Evolutionary conservation across 2,329 filamentous ascomycete genomes (phyloP).

Genomic region (Lojkania enalia): DNA sequence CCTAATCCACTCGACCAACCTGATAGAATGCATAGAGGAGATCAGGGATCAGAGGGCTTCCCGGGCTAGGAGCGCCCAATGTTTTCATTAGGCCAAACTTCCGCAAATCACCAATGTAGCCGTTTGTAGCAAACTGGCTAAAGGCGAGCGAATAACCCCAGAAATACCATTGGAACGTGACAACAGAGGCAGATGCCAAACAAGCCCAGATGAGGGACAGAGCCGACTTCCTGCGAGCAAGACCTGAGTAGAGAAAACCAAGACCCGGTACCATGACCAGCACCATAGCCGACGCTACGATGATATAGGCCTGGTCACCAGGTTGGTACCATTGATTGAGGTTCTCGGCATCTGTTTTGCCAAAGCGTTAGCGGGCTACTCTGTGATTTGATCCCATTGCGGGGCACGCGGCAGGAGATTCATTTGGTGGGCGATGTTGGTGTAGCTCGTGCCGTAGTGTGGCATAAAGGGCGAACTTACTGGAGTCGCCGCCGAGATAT

Average conservation of each 20-base stretch:
- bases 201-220: constrained; percentile 96
- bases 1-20: constrained; percentile 51
- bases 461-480: constrained; percentile 57
- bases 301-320: constrained; percentile 92
- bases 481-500: constrained; percentile 73
- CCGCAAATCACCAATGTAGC: constrained; percentile 87
- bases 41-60: constrained; percentile 84
- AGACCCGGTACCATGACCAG: constrained; percentile 96
- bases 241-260: constrained; percentile 94
- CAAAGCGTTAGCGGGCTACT: constrained; percentile 11
- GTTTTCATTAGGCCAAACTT: constrained; percentile 89
- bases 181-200: constrained; percentile 89
- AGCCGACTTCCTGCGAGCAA: constrained; percentile 96
- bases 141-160: constrained; percentile 98
- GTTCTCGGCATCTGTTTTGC: constrained; percentile 71
- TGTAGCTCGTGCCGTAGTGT: constrained; percentile 22
- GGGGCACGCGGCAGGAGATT: too few relatives aligned
- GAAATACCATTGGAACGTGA: constrained; percentile 99
- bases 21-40: constrained; percentile 94
- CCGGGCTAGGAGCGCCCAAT: constrained; percentile 80
- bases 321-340: constrained; percentile 94
- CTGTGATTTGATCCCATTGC: neutral
- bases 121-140: constrained; percentile 76
- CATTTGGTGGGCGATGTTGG: neutral
- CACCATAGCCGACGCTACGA: constrained; percentile 88